Conservation (phyloP, 768 basidiomycete species). For the Collybia nuda region DNA sequence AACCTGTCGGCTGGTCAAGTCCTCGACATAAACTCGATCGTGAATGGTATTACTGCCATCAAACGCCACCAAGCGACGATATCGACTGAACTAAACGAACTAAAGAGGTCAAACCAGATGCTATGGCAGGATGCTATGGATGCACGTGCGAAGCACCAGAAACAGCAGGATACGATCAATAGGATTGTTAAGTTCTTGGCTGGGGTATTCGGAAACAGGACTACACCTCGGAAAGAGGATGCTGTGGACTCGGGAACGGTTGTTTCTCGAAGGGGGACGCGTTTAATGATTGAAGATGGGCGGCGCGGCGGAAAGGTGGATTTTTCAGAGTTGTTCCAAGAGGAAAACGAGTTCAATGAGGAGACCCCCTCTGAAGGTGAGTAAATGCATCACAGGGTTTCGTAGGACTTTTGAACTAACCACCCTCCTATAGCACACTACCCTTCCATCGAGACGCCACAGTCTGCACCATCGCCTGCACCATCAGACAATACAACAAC, state of each 20-base stretch:
- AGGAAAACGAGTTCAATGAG: constrained; percentile 39
- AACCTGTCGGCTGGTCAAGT: constrained; percentile 50
- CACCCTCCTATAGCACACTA: constrained; percentile 33
- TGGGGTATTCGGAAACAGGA: constrained; percentile 75
- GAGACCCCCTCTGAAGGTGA: constrained; percentile 11
- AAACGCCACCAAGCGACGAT: constrained; percentile 94
- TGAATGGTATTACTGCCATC: constrained; percentile 82
- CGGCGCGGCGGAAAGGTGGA: constrained; percentile 34
- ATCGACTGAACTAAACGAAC: constrained; percentile 81
- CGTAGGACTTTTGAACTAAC: constrained; percentile 3
- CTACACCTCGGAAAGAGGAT: constrained; percentile 34
- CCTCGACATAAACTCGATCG: constrained; percentile 75
- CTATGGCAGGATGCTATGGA: constrained; percentile 92
- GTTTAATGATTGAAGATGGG: constrained; percentile 69
- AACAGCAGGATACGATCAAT: constrained; percentile 96
- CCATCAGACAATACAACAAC: constrained; percentile 33
- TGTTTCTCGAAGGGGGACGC: constrained; percentile 46
- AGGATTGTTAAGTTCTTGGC: constrained; percentile 94
- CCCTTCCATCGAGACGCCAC: constrained; percentile 48
- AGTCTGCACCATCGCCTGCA: constrained; percentile 33
- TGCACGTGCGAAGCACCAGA: constrained; percentile 79
- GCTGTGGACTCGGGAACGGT: constrained; percentile 36
- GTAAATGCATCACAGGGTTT: constrained; percentile 12
- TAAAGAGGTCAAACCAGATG: constrained; percentile 83
- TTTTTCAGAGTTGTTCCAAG: constrained; percentile 12